These are phyloP conservation scores for Lindgomyces ingoldianus DNA, from an alignment of 495 filamentous ascomycete genomes.

Conservation along the genomic window DNA sequence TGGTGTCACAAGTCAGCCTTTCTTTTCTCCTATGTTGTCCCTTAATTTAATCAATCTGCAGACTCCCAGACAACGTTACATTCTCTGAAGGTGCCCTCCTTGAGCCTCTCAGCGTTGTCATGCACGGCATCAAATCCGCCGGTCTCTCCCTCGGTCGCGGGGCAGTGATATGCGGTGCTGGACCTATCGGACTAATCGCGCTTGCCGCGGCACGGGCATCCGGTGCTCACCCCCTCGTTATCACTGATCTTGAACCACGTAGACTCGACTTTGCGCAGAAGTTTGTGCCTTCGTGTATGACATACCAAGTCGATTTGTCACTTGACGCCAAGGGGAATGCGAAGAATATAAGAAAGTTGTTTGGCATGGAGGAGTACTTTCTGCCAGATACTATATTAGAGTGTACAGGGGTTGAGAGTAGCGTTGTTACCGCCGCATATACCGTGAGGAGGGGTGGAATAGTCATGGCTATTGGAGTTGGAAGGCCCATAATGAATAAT, in stretches of 20 bases:
- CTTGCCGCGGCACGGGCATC: slow-evolving; percentile 57
- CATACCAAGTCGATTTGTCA: slow-evolving; percentile 54
- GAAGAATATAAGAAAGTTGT: slow-evolving; percentile 54
- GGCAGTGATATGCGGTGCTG: slow-evolving; percentile 51
- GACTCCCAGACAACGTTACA: slow-evolving; percentile 48
- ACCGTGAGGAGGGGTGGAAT: slow-evolving; percentile 59
- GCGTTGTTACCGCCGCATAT: slow-evolving; percentile 58
- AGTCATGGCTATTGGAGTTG: slow-evolving; percentile 65
- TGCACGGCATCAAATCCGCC: slow-evolving; percentile 50
- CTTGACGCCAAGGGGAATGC: slow-evolving; percentile 55
- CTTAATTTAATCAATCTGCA: not conserved
- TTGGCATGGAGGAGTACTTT: slow-evolving; percentile 52
- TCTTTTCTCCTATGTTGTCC: not conserved
- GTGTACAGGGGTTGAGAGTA: slow-evolving; percentile 65
- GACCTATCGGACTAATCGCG: slow-evolving; percentile 55
- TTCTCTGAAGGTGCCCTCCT: slow-evolving; percentile 54
- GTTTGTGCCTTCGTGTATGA: slow-evolving; percentile 57
- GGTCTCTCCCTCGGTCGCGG: slow-evolving; percentile 46
- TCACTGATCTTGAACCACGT: slow-evolving; percentile 60
- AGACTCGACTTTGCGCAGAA: slow-evolving; percentile 61
- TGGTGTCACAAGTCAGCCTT: slow-evolving; percentile 50
- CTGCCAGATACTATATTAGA: slow-evolving; percentile 61
- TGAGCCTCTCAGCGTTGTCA: slow-evolving; percentile 52
- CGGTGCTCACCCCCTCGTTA: slow-evolving; percentile 64
- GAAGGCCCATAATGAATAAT: slow-evolving; percentile 61